Evolutionary conservation across 352 stramenopile species (phyloP), one percentile per base, ranked within the genome.

Genomic region (Pythium monospermum): DNA sequence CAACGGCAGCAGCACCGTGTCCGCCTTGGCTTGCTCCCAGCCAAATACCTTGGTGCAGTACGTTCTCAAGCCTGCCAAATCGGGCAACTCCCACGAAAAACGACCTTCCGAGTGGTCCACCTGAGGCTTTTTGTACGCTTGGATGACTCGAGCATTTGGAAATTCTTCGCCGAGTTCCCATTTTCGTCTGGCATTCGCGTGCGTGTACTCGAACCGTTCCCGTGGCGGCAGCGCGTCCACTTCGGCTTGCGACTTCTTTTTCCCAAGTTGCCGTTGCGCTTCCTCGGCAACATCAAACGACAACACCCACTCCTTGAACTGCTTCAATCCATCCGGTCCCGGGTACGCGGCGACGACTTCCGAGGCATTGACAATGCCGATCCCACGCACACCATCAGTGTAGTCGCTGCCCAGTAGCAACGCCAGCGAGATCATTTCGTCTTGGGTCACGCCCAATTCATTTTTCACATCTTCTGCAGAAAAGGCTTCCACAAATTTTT

Each of bases 401-500:
- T 99, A 99, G 67, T 99, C 97, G 49, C 92, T 97, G 5, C 95
- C 96, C 22, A 98, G 65, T 3, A 99, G 69, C 55, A 99, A 76
- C 1, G 96, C 89, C 3, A 97, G 53, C 6, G 85, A 69, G 37
- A 96, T 92, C 25, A 99, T 80, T 40, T 96, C 79, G 32, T 98
- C 81, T 28, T 88, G 87, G 16, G 78, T 83, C 22, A 99, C 88
- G 4, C 85, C 90, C 36, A 99, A 69, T 54, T 99, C 95, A 25
- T 69, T 71, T 56, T 97, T 60, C 18, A 98, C 87, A 60, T 99
- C 96, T 18, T 78, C 60, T 6, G 91, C 85, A 31, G 82, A 87
- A 67, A 99, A 99, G 2, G 87, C 95, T 75, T 99, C 96, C 10
- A 99, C 97, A 68, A 97, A 99, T 60, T 98, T 98, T 49, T 97